Evolutionary conservation across 192 early-diverging fungal genomes (phyloP).

Genomic region (Backusella mclennaniae): DNA sequence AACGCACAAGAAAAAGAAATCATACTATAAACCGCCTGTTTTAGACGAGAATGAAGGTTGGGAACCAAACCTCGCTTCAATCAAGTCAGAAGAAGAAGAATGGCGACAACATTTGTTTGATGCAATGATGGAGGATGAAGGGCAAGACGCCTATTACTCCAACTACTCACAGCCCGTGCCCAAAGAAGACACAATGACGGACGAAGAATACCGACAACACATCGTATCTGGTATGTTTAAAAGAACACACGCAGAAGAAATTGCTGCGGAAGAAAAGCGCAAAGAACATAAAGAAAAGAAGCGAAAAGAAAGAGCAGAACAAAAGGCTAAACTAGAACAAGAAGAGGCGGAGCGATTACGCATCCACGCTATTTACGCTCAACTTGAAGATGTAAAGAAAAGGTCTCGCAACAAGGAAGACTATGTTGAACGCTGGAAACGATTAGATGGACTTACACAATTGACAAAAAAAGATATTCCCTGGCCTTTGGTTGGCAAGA

Average conservation of each 20-base stretch:
- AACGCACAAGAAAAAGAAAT: neutral
- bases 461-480: constrained; percentile 21
- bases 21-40: constrained; percentile 19
- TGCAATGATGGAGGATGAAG: constrained; percentile 36
- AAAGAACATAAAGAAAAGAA: constrained; percentile 11
- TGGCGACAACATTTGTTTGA: constrained; percentile 35
- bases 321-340: constrained; percentile 3
- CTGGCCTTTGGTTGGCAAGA: constrained; percentile 20
- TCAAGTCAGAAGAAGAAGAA: constrained; percentile 19
- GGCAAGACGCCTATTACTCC: constrained; percentile 17
- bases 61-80: neutral
- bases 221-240: constrained; percentile 28
- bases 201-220: constrained; percentile 35
- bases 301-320: constrained; percentile 13
- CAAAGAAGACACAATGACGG: constrained; percentile 14
- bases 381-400: constrained; percentile 13
- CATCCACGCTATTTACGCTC: neutral
- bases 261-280: constrained; percentile 13
- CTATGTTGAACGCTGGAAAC: constrained; percentile 19
- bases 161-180: neutral
- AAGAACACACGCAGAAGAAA: constrained; percentile 22
- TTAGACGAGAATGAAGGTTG: constrained; percentile 29
- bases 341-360: constrained; percentile 11
- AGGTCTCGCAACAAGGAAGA: neutral
- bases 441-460: neutral